Evolutionary conservation across 768 basidiomycete species (phyloP), one percentile per base, ranked within the genome.

Genomic region (Termitomyces sp.): DNA sequence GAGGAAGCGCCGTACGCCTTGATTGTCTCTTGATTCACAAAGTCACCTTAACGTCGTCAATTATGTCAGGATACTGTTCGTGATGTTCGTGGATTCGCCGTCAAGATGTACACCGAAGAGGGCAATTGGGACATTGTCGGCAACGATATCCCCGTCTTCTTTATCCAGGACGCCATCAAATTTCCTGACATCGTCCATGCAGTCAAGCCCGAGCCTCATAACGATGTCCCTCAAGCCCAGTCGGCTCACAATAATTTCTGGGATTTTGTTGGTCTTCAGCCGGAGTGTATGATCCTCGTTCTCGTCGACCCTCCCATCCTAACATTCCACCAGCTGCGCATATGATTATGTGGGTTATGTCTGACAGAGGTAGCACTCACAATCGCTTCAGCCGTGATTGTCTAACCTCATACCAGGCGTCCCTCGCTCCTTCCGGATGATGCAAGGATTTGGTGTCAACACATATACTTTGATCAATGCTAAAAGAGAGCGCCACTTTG

Each of bases 361-460:
- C 88, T 11, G 93, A 95, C 67, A 83, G 92, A 63, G 77, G 79
- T 3, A 84, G 16, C 6, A 25, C 2, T 49, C 5, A 4, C 34
- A 6, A 7, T 3, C 3, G 0, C 6, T 25, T 17, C 5, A 7
- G 1, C 21, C 3, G 10, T 16, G 4, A 11, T 25, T 6, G 1
- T 23, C 34, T 34, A 23, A 49, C 3, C 7, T 6, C 9, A 9
- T 0, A 17, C 5, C 16, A 49, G 48, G 23, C 5, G 16, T 96
- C 57, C 94, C 93, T 14, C 85, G 92, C 19, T 92, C 91, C 5
- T 88, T 76, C 69, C 82, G 92, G 54, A 91, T 89, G 85, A 90
- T 95, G 84, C 89, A 93, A 72, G 94, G 87, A 7, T 89, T 91
- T 51, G 88, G 89, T 2, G 90, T 95, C 46, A 93, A 96, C 70